Evolutionary conservation across 495 filamentous ascomycete species (phyloP).

Genomic region (Trichoderma erinaceum): DNA sequence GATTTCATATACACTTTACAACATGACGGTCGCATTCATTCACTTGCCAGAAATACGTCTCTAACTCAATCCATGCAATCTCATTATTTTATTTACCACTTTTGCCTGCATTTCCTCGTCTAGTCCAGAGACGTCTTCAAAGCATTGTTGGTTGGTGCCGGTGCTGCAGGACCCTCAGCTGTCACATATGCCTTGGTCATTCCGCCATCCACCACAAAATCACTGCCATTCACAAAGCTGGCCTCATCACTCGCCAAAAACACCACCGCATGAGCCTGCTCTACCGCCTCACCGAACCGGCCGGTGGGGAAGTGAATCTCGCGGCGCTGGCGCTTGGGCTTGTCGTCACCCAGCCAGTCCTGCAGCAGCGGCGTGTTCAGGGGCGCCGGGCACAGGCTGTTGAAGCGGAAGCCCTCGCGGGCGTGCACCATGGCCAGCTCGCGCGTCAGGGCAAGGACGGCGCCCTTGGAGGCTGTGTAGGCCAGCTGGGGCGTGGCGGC

Average conservation of each 20-base stretch:
- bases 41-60: not conserved
- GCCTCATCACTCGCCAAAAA: conserved; percentile 94
- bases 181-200: conserved; percentile 97
- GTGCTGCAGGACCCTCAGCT: conserved; percentile 68
- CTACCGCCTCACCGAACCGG: conserved; percentile 92
- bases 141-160: conserved; percentile 66
- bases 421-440: conserved; percentile 82
- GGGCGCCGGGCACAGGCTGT: conserved; percentile 85
- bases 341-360: conserved; percentile 90
- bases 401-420: conserved; percentile 80
- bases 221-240: conserved; percentile 84
- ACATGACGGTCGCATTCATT: not conserved
- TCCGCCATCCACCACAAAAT: conserved; percentile 95
- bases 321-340: conserved; percentile 72
- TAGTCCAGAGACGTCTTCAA: conserved; percentile 29
- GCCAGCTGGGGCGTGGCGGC: conserved; percentile 92
- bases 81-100: not conserved
- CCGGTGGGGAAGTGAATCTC: conserved; percentile 94
- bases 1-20: not conserved
- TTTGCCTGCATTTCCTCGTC: not conserved
- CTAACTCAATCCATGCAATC: not conserved
- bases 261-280: conserved; percentile 89
- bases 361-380: conserved; percentile 84
- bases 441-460: conserved; percentile 78
- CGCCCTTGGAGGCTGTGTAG: conserved; percentile 93